Evolutionary conservation across 768 basidiomycete species (phyloP).

Genomic region (Tylopilus sp.): DNA sequence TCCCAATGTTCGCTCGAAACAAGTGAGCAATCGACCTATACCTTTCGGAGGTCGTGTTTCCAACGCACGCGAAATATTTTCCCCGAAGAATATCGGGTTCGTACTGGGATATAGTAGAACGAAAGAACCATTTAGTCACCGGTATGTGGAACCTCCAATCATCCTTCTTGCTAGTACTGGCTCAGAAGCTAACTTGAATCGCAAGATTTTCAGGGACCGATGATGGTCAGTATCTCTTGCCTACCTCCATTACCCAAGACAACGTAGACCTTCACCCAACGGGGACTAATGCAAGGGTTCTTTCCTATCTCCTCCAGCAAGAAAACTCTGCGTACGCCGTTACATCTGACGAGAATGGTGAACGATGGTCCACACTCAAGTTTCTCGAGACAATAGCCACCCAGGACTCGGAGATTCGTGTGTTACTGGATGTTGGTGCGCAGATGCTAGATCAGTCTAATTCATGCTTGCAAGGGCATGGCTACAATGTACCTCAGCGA

Average conservation of each 20-base stretch:
- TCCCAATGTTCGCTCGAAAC: too few relatives aligned
- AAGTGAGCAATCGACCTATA: conserved; percentile 27
- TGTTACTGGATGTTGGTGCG: not conserved
- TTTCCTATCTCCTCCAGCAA: not conserved
- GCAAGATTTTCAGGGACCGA: not conserved
- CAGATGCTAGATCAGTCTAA: not conserved
- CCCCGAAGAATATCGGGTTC: conserved; percentile 32
- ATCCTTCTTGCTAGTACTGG: too few relatives aligned
- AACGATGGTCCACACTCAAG: not conserved
- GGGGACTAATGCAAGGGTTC: not conserved
- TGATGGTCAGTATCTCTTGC: not conserved
- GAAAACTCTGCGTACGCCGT: not conserved
- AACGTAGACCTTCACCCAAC: not conserved
- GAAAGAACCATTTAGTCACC: conserved; percentile 2
- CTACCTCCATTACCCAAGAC: not conserved
- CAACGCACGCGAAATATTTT: conserved; percentile 37
- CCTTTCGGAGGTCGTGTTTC: conserved; percentile 34
- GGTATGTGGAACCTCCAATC: not conserved
- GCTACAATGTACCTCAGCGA: not conserved
- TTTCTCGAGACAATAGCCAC: not conserved
- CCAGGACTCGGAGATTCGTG: not conserved
- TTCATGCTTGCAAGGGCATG: not conserved
- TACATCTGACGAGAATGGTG: not conserved
- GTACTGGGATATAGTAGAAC: conserved; percentile 37
- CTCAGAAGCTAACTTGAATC: too few relatives aligned